phyloP scores from a whole-genome alignment of 1,284 basidiomycete genomes.

The Singerocomus rubriflavus region DNA sequence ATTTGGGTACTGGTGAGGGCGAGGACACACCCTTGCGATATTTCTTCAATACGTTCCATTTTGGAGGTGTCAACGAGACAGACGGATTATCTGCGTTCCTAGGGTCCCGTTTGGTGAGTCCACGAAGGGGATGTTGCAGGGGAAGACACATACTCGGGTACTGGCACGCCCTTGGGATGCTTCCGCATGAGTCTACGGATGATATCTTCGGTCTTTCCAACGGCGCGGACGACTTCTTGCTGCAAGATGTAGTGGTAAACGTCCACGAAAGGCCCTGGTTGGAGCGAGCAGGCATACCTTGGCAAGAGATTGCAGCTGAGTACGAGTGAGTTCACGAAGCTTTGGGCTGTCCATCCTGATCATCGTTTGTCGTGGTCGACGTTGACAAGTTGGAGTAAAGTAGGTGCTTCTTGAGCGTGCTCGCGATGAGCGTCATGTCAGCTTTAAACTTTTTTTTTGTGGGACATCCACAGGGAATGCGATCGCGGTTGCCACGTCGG shows the following conservation, averaged over 20 bases:
- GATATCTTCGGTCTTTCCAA: slow-evolving; percentile 30
- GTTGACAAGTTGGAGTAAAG: neutral
- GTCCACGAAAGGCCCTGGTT: neutral
- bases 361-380: neutral
- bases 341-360: slow-evolving; percentile 16
- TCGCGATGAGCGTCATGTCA: neutral
- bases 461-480: neutral
- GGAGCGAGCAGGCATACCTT: slow-evolving; percentile 16
- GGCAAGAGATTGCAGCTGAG: slow-evolving; percentile 27
- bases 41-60: neutral
- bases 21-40: neutral
- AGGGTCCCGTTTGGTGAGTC: neutral
- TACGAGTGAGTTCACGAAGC: slow-evolving; percentile 21
- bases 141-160: slow-evolving; percentile 11
- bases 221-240: slow-evolving; percentile 23
- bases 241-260: slow-evolving; percentile 4
- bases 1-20: neutral
- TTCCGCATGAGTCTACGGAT: slow-evolving; percentile 25
- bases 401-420: neutral
- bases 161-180: slow-evolving; percentile 26
- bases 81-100: slow-evolving; percentile 10
- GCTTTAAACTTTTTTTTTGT: neutral
- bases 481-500: neutral
- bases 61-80: neutral
- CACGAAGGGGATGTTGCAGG: neutral